Percentiles rank a stretch among this genome's conserved stretches.
These are phyloP conservation scores for Mesembryanthemum crystallinum DNA, from an alignment of 148 eudicot species.

Conservation along the genomic window DNA sequence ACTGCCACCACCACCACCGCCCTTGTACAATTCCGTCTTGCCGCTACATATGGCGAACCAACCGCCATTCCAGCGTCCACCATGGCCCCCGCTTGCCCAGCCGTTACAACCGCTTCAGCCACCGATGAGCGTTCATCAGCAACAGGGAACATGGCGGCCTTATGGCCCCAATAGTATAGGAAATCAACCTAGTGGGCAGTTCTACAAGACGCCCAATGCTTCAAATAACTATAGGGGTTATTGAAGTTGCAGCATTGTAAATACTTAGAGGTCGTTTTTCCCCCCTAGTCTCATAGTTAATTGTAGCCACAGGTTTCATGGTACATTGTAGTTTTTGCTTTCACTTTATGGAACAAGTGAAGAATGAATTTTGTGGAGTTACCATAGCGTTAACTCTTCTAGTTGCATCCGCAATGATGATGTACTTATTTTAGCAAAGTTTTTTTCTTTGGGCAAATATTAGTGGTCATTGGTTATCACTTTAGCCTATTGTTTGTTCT, in stretches of 20 bases:
- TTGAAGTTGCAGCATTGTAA: slow-evolving; percentile 20
- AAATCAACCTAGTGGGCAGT: slow-evolving; percentile 29
- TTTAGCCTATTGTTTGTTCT: no score
- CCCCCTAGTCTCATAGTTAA: not conserved
- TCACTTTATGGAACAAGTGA: not conserved
- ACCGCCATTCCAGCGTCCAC: slow-evolving; percentile 14
- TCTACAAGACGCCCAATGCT: slow-evolving; percentile 19
- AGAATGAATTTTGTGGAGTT: not conserved
- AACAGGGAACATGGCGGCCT: slow-evolving; percentile 41
- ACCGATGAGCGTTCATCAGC: slow-evolving; percentile 27
- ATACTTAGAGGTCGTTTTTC: not conserved
- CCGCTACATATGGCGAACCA: slow-evolving; percentile 24
- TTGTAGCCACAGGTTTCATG: not conserved
- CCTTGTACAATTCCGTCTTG: slow-evolving; percentile 13
- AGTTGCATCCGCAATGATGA: no score
- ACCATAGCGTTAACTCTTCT: not conserved
- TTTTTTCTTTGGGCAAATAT: no score
- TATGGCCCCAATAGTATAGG: slow-evolving; percentile 24
- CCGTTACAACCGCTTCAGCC: slow-evolving; percentile 34
- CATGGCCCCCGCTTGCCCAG: slow-evolving; percentile 19
- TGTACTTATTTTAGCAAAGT: no score
- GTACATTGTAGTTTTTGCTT: not conserved
- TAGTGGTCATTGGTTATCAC: no score
- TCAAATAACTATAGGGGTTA: slow-evolving; percentile 34
- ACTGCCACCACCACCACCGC: slow-evolving; percentile 8